Evolutionary conservation across 441 rosid species (phyloP).

Genomic region (Erysimum pusillum): DNA sequence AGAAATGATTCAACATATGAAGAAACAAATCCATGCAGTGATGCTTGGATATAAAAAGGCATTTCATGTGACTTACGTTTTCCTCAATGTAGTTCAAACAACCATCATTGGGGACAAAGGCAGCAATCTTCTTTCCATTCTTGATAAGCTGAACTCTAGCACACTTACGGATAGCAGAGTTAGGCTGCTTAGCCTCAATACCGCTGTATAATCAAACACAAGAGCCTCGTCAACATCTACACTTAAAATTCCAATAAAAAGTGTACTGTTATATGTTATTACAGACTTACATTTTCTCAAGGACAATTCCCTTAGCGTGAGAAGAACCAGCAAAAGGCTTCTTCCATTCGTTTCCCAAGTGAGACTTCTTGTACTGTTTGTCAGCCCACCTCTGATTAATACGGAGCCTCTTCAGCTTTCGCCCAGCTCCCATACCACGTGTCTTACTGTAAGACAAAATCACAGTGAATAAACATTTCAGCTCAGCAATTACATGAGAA

Average conservation of each 20-base stretch:
- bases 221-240: neutral
- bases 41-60: neutral
- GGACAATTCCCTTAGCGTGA: constrained; percentile 70
- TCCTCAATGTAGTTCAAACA: constrained; percentile 71
- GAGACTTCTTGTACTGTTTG: constrained; percentile 61
- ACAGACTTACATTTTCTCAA: constrained; percentile 57
- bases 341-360: constrained; percentile 66
- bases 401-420: constrained; percentile 57
- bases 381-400: constrained; percentile 66
- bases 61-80: constrained; percentile 45
- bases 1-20: neutral
- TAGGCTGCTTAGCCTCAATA: constrained; percentile 72
- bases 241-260: neutral
- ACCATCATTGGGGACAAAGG: constrained; percentile 75
- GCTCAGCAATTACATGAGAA: neutral
- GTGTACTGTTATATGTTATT: neutral
- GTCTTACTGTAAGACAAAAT: constrained; percentile 51
- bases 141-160: constrained; percentile 71
- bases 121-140: constrained; percentile 71
- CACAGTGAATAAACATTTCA: neutral
- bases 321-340: constrained; percentile 70
- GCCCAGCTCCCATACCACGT: constrained; percentile 72
- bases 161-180: constrained; percentile 72
- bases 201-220: constrained; percentile 50
- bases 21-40: neutral